These are phyloP conservation scores for Trematosphaeria pertusa DNA, from an alignment of 2,329 filamentous ascomycete genomes.

Conservation along the genomic window DNA sequence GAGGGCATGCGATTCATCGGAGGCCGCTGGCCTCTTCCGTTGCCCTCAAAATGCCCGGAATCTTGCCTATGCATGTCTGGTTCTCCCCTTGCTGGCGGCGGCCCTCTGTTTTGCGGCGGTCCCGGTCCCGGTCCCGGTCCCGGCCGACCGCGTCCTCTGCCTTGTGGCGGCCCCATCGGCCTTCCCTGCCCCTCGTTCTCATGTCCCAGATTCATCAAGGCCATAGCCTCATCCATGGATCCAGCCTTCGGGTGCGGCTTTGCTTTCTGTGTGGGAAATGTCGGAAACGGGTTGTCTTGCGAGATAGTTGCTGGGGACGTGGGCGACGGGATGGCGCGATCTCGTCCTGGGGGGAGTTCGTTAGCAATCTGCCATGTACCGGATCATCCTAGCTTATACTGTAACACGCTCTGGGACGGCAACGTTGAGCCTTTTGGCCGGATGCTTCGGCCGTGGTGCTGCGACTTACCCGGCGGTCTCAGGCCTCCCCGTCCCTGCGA, in stretches of 20 bases:
- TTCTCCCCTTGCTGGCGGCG: constrained; percentile 26
- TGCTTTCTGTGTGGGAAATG: constrained; percentile 48
- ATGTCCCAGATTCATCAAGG: constrained; percentile 40
- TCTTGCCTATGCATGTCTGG: constrained; percentile 39
- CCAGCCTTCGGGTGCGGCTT: constrained; percentile 31
- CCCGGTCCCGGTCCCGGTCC: too few relatives aligned
- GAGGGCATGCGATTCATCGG: constrained; percentile 33
- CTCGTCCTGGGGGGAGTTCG: too few relatives aligned
- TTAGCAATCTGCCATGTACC: too few relatives aligned
- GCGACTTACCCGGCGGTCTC: constrained; percentile 37
- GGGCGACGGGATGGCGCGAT: constrained; percentile 40
- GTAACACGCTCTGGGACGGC: too few relatives aligned
- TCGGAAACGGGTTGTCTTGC: constrained; percentile 58
- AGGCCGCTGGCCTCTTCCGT: constrained; percentile 31
- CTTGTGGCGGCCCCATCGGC: constrained; percentile 25
- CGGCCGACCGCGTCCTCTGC: constrained; percentile 27
- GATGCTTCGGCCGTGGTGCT: too few relatives aligned
- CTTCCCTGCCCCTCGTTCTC: constrained; percentile 25
- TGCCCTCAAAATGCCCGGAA: constrained; percentile 43
- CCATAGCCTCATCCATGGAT: constrained; percentile 43
- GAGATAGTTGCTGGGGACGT: constrained; percentile 32
- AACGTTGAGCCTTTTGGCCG: too few relatives aligned
- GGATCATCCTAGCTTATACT: too few relatives aligned
- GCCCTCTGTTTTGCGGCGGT: constrained; percentile 31
- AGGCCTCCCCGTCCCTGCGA: constrained; percentile 34